phyloP scores from a whole-genome alignment of 208 protist species.

The Perkinsela sp. region DNA sequence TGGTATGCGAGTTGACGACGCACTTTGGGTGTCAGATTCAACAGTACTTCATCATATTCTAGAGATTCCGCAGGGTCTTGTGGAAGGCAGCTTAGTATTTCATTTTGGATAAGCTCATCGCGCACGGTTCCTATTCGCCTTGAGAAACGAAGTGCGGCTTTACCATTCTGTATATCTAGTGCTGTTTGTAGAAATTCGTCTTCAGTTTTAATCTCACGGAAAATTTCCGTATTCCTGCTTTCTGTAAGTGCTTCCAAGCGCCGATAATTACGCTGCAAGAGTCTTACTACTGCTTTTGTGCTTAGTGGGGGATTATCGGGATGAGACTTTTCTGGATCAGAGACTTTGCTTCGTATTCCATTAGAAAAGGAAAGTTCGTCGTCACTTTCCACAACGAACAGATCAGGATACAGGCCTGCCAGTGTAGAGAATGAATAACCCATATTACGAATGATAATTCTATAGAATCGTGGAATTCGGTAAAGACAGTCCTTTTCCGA shows the following conservation, averaged over 20 bases:
- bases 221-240: not conserved
- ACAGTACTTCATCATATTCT: not conserved
- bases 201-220: not conserved
- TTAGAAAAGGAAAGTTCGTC: not conserved
- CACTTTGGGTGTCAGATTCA: not conserved
- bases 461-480: not conserved
- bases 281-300: not conserved
- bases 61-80: not conserved
- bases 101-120: not conserved
- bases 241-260: not conserved
- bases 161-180: not conserved
- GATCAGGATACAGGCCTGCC: not conserved
- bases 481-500: not conserved
- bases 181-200: not conserved
- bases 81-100: not conserved
- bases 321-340: not conserved
- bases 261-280: not conserved
- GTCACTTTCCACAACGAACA: not conserved
- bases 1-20: not conserved
- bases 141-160: not conserved
- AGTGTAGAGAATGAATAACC: not conserved
- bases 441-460: not conserved
- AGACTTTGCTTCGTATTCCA: not conserved
- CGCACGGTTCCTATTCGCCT: not conserved
- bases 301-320: not conserved